Evolutionary conservation across 345 rosid genomes (phyloP).

Genomic region (Aquilaria sinensis): DNA sequence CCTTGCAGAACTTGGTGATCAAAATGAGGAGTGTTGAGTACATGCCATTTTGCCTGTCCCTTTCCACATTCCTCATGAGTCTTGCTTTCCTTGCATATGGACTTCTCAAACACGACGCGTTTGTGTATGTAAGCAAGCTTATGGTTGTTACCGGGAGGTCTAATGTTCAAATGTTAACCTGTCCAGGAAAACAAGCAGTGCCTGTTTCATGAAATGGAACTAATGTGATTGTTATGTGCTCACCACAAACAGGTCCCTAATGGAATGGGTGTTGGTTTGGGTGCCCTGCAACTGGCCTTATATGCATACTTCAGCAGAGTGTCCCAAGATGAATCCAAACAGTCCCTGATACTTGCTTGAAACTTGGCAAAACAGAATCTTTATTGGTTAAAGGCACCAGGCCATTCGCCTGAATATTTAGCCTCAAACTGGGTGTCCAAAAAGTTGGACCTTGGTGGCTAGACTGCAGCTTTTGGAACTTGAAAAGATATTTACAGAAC

Average conservation of each 20-base stretch:
- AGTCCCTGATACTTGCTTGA: slow-evolving; percentile 29
- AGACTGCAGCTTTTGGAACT: no score
- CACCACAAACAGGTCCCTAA: slow-evolving; percentile 31
- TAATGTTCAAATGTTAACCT: no score
- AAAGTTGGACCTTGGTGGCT: no score
- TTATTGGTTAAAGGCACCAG: no score
- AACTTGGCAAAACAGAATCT: background rate
- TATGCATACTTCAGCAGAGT: slow-evolving; percentile 27
- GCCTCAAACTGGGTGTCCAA: no score
- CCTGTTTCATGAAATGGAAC: background rate
- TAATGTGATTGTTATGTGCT: background rate
- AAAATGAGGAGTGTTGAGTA: slow-evolving; percentile 41
- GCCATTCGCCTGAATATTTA: no score
- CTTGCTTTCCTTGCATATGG: slow-evolving; percentile 42
- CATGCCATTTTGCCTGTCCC: slow-evolving; percentile 52
- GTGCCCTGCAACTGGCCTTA: slow-evolving; percentile 28
- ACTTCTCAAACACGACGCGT: slow-evolving; percentile 33
- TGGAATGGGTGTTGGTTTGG: slow-evolving; percentile 44
- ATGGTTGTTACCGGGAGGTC: background rate
- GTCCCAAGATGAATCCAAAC: slow-evolving; percentile 19
- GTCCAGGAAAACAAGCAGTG: background rate
- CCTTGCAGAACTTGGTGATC: slow-evolving; percentile 37
- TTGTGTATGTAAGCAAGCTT: slow-evolving; percentile 31
- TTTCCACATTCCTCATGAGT: slow-evolving; percentile 43
- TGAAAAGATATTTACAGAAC: no score